Evolutionary conservation across 805 yeast species (phyloP), one percentile per base, ranked within the genome.

Genomic region (Starmerella roubikii): DNA sequence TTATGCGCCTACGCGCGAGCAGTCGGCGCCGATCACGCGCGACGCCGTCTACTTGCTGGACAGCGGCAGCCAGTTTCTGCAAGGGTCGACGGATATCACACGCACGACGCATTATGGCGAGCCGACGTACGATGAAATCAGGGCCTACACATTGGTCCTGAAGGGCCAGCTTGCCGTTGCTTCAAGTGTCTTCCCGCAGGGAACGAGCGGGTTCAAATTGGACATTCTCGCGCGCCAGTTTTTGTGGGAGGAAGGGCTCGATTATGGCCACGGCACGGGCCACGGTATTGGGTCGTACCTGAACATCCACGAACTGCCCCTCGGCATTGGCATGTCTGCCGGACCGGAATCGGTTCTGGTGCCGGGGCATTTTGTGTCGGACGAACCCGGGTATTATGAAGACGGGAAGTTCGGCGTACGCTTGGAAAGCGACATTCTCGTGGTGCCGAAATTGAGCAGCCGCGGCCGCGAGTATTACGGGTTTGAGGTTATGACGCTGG

Each of bases 1-100:
- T 56, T 81, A 81, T 54, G 63, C 74, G 26, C 91, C 93, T 28
- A 65, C 47, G 51, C 63, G 38, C 39, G 76, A 69, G 8, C 64
- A 69, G 12, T 68, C 72, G 35, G 62, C 78, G 0, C 57, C 69
- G 40, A 74, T 91, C 43, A 77, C 80, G 52, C 78, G 80, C 10
- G 59, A 69, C 15, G 69, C 76, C 39, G 70, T 86, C 2, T 85
- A 79, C 49, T 64, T 91, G 44, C 66, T 83, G 42, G 99, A 91
- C 57, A 75, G 94, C 2, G 99, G 99, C 3, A 80, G 88, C 0
- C 99, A 91, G 53, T 88, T 72, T 54, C 57, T 78, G 15, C 94
- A 91, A 54, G 98, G 97, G 12, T 88, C 98, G 0, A 91, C 98
- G 0, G 99, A 91, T 55, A 83, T 86, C 22, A 91, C 98, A 0